Evolutionary conservation across 176 grass and related monocot genomes (phyloP).

Genomic region (Carex kokanica): DNA sequence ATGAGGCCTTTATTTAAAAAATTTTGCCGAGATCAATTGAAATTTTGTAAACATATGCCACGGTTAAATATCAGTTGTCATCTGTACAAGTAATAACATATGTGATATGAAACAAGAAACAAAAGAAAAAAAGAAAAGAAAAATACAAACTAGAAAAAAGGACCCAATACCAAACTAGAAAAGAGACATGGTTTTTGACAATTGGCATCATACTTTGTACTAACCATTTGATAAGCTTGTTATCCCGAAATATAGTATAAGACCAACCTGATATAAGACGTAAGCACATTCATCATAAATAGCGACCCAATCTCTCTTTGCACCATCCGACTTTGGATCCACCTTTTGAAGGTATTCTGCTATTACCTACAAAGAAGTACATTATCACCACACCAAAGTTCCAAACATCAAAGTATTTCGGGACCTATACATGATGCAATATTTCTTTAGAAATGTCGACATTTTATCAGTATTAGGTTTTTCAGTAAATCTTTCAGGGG

Average conservation of each 20-base stretch:
- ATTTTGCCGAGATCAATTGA: not conserved
- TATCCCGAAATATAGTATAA: not conserved
- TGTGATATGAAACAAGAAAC: not conserved
- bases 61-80: too few species aligned
- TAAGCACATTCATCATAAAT: conserved; percentile 96
- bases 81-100: not conserved
- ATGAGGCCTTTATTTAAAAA: not conserved
- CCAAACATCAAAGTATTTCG: conserved; percentile 4
- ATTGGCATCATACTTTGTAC: too few species aligned
- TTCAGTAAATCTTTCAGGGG: not conserved
- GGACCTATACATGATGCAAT: conserved; percentile 12
- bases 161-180: too few species aligned
- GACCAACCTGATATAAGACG: conserved; percentile 82
- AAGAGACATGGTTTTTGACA: too few species aligned
- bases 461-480: not conserved
- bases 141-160: not conserved
- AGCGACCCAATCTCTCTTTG: conserved; percentile 98
- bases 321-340: conserved; percentile 96
- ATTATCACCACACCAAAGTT: too few species aligned
- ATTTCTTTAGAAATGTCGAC: not conserved
- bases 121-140: not conserved
- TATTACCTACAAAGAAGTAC: too few species aligned
- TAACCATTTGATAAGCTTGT: not conserved
- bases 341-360: conserved; percentile 99
- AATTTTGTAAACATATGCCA: too few species aligned